Base-by-base conservation (phyloP, 768 basidiomycete genomes). In the Rhodotorula paludigena region DNA sequence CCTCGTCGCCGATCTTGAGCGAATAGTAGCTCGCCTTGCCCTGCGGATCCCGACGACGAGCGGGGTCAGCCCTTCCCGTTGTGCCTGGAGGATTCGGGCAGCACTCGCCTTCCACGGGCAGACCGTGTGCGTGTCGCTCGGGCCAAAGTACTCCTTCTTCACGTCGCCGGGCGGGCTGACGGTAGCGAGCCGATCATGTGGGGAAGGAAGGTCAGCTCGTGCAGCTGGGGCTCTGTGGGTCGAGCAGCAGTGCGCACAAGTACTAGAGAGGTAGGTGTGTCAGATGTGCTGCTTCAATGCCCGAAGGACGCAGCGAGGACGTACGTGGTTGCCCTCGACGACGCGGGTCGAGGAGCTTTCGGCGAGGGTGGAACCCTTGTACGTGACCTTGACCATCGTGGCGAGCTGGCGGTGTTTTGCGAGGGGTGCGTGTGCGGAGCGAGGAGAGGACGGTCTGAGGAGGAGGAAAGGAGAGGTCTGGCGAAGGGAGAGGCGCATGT, bases 21-120 rank as follows among this genome's bases (percentile, higher is more conserved):
- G 84, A 82, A 74, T 88, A 89, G 75, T 89, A 89, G 18, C 83
- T 80, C 11, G 89, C 89, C 1, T 79, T 81, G 47, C 86, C 87
- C 75, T 70, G 41, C 7, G 20, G 33, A 14, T 25, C 16, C 25
- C 35, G 30, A 41, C 15, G 44, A 11, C 20, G 2, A 0, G 30
- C 32, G 42, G 2, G 23, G 11, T 10, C 39, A 23, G 33, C n/a
- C n/a, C n/a, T n/a, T n/a, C n/a, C n/a, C n/a, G n/a, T n/a, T n/a
- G n/a, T n/a, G n/a, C n/a, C n/a, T n/a, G n/a, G n/a, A n/a, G n/a
- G n/a, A n/a, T n/a, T n/a, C n/a, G 48, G n/a, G 11, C 47, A 25
- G 47, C 21, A 63, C 81, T 57, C 73, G 86, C 87, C 87, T 90
- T 90, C 87, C 88, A 89, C 11, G 82, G 79, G 73, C 88, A 89